Percentiles rank a stretch among this genome's conserved stretches.
These are phyloP conservation scores for Amanita fuliginea DNA, from an alignment of 768 basidiomycete species.

Conservation along the genomic window DNA sequence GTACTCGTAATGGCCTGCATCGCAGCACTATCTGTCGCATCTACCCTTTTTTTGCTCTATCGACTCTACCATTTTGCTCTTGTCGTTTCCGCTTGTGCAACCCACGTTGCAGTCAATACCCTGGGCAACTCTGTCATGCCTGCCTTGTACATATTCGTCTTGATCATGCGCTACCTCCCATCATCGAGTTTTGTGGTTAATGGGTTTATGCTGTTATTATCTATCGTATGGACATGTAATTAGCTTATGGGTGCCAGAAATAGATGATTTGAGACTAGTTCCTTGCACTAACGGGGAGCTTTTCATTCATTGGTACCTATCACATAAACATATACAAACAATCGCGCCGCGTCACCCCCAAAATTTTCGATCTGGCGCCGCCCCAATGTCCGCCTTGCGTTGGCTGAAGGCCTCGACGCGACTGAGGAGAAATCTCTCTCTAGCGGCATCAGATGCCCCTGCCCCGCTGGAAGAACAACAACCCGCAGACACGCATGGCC, in stretches of 20 bases:
- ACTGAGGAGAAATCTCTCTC: constrained; percentile 15
- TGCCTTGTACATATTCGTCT: constrained; percentile 1
- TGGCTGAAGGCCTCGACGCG: constrained; percentile 15
- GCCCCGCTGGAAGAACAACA: no score
- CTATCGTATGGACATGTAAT: constrained; percentile 3
- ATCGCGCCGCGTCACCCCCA: constrained; percentile 5
- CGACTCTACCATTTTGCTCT: constrained; percentile 4
- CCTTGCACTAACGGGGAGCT: neutral
- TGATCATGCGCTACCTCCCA: constrained; percentile 6
- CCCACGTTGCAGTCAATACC: constrained; percentile 11
- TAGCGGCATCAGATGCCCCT: constrained; percentile 8
- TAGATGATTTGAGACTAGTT: neutral
- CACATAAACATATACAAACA: constrained; percentile 4
- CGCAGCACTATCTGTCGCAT: constrained; percentile 9
- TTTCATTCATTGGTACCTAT: neutral
- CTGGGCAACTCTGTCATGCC: constrained; percentile 10
- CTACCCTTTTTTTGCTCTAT: constrained; percentile 10
- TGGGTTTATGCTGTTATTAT: constrained; percentile 2
- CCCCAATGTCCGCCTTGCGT: constrained; percentile 14
- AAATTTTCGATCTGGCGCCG: neutral
- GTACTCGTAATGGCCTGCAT: constrained; percentile 19
- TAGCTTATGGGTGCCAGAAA: neutral
- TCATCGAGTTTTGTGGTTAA: neutral
- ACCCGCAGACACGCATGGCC: constrained; percentile 19
- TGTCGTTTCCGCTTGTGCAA: constrained; percentile 5